phyloP scores from a whole-genome alignment of 306 rosid genomes.

The Canavalia gladiata region DNA sequence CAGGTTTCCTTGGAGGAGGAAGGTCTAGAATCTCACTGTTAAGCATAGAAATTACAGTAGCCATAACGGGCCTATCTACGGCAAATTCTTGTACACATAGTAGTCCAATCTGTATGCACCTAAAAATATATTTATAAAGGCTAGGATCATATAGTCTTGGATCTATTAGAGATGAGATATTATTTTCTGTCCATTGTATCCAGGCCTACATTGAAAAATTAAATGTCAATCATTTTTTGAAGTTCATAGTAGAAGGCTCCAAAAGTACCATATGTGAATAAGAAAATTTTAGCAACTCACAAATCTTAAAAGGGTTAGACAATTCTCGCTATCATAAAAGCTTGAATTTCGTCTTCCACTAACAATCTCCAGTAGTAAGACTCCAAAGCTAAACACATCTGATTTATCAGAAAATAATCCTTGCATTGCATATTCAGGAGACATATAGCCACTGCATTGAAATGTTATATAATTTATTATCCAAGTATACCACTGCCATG shows the following conservation, averaged over 20 bases:
- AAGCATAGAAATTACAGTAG: conserved; percentile 40
- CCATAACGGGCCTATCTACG: conserved; percentile 29
- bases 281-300: conserved; percentile 31
- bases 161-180: conserved; percentile 12
- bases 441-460: no score
- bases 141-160: not conserved
- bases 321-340: conserved; percentile 12
- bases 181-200: conserved; percentile 22
- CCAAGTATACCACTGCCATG: no score
- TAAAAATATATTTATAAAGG: not conserved
- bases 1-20: conserved; percentile 32
- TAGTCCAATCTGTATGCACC: conserved; percentile 40
- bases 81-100: conserved; percentile 42
- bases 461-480: no score
- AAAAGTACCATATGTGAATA: no score
- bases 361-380: conserved; percentile 43
- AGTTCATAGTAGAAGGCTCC: no score
- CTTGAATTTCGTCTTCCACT: conserved; percentile 46
- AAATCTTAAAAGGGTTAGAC: conserved; percentile 44
- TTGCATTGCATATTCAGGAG: no score
- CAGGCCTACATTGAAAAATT: not conserved
- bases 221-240: no score
- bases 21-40: conserved; percentile 14
- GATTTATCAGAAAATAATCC: no score
- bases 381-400: conserved; percentile 48